phyloP scores from a whole-genome alignment of 2,329 filamentous ascomycete species.

The Plenodomus tracheiphilus region DNA sequence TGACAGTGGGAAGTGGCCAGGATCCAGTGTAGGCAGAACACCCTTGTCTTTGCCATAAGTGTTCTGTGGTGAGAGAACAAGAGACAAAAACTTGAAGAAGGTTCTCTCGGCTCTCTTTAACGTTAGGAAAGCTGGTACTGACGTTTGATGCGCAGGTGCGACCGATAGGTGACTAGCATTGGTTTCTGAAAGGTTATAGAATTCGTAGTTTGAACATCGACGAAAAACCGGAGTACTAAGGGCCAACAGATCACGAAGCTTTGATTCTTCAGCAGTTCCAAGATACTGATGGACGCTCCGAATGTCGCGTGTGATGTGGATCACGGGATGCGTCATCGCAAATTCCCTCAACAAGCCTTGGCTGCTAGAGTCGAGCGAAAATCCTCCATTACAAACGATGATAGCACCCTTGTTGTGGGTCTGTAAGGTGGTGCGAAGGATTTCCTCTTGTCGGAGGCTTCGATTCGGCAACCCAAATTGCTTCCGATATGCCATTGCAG shows the following conservation, averaged over 20 bases:
- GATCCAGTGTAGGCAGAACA: constrained; percentile 58
- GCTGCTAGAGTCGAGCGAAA: constrained; percentile 65
- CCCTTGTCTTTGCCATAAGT: constrained; percentile 27
- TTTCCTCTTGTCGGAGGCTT: constrained; percentile 63
- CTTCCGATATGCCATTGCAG: constrained; percentile 65
- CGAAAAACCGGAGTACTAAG: constrained; percentile 63
- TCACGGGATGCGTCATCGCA: constrained; percentile 67
- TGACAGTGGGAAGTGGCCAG: constrained; percentile 64
- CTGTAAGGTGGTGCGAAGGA: constrained; percentile 64
- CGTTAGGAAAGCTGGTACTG: constrained; percentile 62
- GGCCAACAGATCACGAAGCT: constrained; percentile 61
- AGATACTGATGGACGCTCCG: constrained; percentile 67
- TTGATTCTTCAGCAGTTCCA: constrained; percentile 54
- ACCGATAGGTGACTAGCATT: constrained; percentile 25
- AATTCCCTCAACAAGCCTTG: constrained; percentile 66
- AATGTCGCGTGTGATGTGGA: constrained; percentile 69
- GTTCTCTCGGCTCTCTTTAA: constrained; percentile 69
- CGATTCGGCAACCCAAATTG: constrained; percentile 65
- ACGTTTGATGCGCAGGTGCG: constrained; percentile 38
- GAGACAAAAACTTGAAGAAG: constrained; percentile 68
- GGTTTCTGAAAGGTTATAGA: constrained; percentile 71
- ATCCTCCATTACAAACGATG: constrained; percentile 69
- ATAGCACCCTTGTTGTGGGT: constrained; percentile 63
- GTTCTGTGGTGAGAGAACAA: constrained; percentile 58
- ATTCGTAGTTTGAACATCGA: constrained; percentile 72